Base-by-base conservation (phyloP, 345 rosid species). In the Eucalyptus rudis region DNA sequence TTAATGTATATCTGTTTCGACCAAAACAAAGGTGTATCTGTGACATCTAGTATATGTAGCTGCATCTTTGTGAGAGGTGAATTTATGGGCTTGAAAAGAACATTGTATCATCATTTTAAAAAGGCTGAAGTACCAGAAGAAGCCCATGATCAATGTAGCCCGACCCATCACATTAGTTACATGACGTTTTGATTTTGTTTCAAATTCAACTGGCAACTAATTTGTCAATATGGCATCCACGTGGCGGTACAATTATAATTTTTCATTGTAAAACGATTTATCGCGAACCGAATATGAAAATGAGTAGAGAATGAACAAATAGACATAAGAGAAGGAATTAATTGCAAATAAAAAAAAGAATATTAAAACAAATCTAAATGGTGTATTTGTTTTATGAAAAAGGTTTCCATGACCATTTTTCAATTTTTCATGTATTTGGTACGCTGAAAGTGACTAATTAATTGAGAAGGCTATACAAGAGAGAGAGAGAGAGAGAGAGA, bases 271-370 rank as follows among this genome's bases (percentile, higher is more conserved):
- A 54, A 54, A 54, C 10, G 11, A 56, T 9, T 22, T 19, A 56
- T 0, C 29, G 0, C 1, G 6, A 56, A 56, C 29, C 13, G 27
- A 56, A 22, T 56, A 22, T 24, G 0, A 56, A 56, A 56, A 9
- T 56, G 3, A 56, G 5, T 56, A 20, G 2, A 56, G 62, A 0
- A 56, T 56, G 0, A 56, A 56, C 0, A 56, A 56, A 56, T 0
- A 56, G 59, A 56, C 8, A 56, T 8, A 22, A 56, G 25, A 56
- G 29, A 56, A 22, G 27, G 12, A 20, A 56, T 24, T 56, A 24
- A 40, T 40, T 40, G 40, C 12, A 1, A 56, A 9, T 8, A 56
- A 9, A 8, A 22, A n/a, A 1, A 56, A 52, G 22, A 16, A 56
- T 9, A 56, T 8, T 4, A 22, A 24, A 56, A 56, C 2, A 8